Evolutionary conservation across 805 yeast species (phyloP).

Genomic region (Candida maris): DNA sequence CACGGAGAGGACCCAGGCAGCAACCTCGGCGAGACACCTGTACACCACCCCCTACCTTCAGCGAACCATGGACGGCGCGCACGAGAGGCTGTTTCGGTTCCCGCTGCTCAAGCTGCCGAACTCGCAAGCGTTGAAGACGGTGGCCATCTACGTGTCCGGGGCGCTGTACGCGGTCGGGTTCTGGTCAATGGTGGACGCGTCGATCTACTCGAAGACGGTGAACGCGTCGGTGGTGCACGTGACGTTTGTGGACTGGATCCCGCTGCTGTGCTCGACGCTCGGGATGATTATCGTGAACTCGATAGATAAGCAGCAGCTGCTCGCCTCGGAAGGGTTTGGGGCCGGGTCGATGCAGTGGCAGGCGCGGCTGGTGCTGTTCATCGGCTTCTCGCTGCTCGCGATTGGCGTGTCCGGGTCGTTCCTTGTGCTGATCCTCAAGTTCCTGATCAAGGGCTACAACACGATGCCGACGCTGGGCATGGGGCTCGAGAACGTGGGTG

Average conservation of each 20-base stretch:
- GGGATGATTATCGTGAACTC: slow-evolving; percentile 85
- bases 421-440: slow-evolving; percentile 82
- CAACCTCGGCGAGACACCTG: no score
- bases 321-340: slow-evolving; percentile 28
- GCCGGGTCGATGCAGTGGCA: slow-evolving; percentile 74
- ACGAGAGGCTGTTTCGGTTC: slow-evolving; percentile 60
- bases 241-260: slow-evolving; percentile 93
- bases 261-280: slow-evolving; percentile 78
- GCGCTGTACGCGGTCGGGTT: slow-evolving; percentile 80
- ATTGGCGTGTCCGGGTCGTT: slow-evolving; percentile 93
- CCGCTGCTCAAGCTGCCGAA: slow-evolving; percentile 62
- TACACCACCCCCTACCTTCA: no score
- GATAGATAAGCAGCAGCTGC: slow-evolving; percentile 57
- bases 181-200: slow-evolving; percentile 87
- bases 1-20: no score
- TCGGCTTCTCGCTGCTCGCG: slow-evolving; percentile 90
- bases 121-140: slow-evolving; percentile 63
- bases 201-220: slow-evolving; percentile 76
- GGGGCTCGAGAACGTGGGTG: slow-evolving; percentile 87
- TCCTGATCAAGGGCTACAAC: slow-evolving; percentile 67
- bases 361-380: slow-evolving; percentile 82
- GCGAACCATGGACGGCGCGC: slow-evolving; percentile 35
- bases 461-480: slow-evolving; percentile 86
- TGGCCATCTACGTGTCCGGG: slow-evolving; percentile 77
- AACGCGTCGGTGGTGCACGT: slow-evolving; percentile 87